Evolutionary conservation across 768 basidiomycete genomes (phyloP), one percentile per base, ranked within the genome.

Genomic region (Rhodotorula taiwanensis): DNA sequence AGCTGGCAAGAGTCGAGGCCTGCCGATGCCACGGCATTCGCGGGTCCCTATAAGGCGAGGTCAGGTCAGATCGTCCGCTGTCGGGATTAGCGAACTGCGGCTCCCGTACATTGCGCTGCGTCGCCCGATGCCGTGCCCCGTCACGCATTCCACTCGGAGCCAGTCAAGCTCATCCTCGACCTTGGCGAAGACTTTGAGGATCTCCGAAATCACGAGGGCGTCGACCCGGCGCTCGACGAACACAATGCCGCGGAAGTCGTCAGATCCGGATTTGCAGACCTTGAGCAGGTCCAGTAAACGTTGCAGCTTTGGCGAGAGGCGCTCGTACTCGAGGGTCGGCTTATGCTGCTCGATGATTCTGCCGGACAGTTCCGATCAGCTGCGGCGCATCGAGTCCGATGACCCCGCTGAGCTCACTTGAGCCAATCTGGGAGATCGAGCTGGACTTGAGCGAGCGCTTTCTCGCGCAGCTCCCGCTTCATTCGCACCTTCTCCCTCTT

Each of bases 21-120:
- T 62, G 60, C 60, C 56, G 48, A 6, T 27, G n/a, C 60, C 60
- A 62, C 20, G 20, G 13, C 60, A 62, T 62, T 10, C 54, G 39
- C 10, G 60, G 60, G 0, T 55, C 60, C 27, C 53, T 61, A 18
- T 3, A 18, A 10, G n/a, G n/a, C n/a, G n/a, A n/a, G 10, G 55
- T 3, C 20, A 21, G 2, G 2, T 28, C 9, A 43, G 2, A 21
- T 10, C 15, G 18, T 4, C 18, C 41, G 7, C 11, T 0, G 3
- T 15, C 20, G 3, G 30, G 16, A 28, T 1, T 28, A 3, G 11
- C 8, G 31, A 20, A 28, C 10, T 3, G 5, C 27, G 16, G n/a
- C n/a, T 4, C 9, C 27, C 58, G 27, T 15, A 60, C 59, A 61
- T 28, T 11, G 39, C 16, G 28, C 20, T 34, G 39, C 23, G 18